These are phyloP conservation scores for Gardenia jasminoides DNA, from an alignment of 257 asterid genomes.

Conservation along the genomic window DNA sequence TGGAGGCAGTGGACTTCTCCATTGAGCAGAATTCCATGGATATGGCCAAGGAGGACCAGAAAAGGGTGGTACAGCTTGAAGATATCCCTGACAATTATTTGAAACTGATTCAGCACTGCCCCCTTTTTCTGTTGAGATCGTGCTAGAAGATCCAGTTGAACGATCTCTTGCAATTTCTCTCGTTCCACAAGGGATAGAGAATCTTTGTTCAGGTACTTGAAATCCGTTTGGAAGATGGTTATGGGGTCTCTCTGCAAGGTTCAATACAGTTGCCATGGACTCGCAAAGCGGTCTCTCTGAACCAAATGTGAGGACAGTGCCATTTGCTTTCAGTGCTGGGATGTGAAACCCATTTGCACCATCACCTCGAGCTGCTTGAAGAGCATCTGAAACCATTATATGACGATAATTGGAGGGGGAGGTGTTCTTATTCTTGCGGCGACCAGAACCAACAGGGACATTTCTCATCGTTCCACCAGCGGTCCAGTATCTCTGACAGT, in stretches of 20 bases:
- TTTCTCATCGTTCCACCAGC: slow-evolving; percentile 87
- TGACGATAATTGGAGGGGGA: slow-evolving; percentile 31
- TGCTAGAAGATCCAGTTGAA: slow-evolving; percentile 23
- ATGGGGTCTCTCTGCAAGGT: slow-evolving; percentile 25
- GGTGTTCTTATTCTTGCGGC: slow-evolving; percentile 60
- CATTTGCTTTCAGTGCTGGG: slow-evolving; percentile 32
- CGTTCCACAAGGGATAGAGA: slow-evolving; percentile 4
- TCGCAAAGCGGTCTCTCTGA: slow-evolving; percentile 29
- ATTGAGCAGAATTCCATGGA: slow-evolving; percentile 35
- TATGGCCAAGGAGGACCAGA: slow-evolving; percentile 31
- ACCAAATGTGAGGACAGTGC: slow-evolving; percentile 44
- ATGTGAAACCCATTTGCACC: slow-evolving; percentile 34
- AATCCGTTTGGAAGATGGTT: slow-evolving; percentile 23
- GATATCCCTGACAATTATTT: slow-evolving; percentile 13
- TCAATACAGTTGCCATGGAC: slow-evolving; percentile 23
- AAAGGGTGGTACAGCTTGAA: slow-evolving; percentile 18
- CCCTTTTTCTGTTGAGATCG: slow-evolving; percentile 9
- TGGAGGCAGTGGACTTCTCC: slow-evolving; percentile 35
- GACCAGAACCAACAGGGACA: slow-evolving; percentile 86
- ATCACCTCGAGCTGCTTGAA: slow-evolving; percentile 27
- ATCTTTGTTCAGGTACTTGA: slow-evolving; percentile 18
- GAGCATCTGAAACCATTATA: slow-evolving; percentile 33
- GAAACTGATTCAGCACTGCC: slow-evolving; percentile 5
- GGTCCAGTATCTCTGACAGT: slow-evolving; percentile 90
- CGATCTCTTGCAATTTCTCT: slow-evolving; percentile 17